Conservation (phyloP, 805 yeast genomes). For the Wickerhamiella parazyma region DNA sequence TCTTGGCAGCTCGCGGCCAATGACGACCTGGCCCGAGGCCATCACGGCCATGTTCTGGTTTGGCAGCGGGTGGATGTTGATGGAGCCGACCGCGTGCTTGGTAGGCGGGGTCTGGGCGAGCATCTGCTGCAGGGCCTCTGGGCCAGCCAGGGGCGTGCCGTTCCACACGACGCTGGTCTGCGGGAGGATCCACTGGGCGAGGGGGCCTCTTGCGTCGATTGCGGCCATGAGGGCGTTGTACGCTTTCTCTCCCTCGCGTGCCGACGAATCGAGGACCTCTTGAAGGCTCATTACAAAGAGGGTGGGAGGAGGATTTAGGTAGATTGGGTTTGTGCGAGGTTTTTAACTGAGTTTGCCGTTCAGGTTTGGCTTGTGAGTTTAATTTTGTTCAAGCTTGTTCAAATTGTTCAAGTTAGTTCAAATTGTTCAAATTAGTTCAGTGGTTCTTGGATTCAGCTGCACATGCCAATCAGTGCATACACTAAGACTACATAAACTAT, state of each 20-base stretch:
- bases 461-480: too few relatives aligned
- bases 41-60: constrained; percentile 22
- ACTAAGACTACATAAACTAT: too few relatives aligned
- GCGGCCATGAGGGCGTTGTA: constrained; percentile 23
- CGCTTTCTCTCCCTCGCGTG: constrained; percentile 20
- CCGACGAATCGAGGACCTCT: constrained; percentile 16
- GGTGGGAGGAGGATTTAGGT: too few relatives aligned
- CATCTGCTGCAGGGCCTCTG: constrained; percentile 26
- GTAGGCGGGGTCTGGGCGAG: constrained; percentile 26
- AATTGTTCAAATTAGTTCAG: too few relatives aligned
- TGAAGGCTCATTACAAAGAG: constrained; percentile 12
- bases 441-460: too few relatives aligned
- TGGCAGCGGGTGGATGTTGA: constrained; percentile 29
- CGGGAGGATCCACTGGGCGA: constrained; percentile 18
- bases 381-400: too few relatives aligned
- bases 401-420: too few relatives aligned
- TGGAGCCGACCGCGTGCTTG: constrained; percentile 25
- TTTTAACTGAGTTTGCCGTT: too few relatives aligned
- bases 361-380: too few relatives aligned
- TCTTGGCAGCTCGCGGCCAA: constrained; percentile 18
- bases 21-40: constrained; percentile 25
- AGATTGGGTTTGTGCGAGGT: too few relatives aligned
- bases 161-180: constrained; percentile 30
- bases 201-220: constrained; percentile 23
- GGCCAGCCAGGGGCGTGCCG: constrained; percentile 31